Conservation (phyloP, 169 alveolate species). For the Eimeria brunetti region DNA sequence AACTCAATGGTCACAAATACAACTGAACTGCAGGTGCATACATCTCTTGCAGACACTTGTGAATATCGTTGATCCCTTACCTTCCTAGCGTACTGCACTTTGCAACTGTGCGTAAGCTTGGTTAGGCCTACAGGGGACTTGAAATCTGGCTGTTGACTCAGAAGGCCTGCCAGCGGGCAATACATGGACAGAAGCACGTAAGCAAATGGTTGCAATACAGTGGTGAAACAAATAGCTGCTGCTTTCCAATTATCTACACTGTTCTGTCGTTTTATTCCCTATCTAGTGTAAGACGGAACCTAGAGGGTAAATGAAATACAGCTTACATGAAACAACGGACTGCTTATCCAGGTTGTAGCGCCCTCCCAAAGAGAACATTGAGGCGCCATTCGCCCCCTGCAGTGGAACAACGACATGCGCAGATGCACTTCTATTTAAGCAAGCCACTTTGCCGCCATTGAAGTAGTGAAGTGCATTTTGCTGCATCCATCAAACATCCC, state of each 20-base stretch:
- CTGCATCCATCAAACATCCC: too few relatives aligned
- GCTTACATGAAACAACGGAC: conserved; percentile 86
- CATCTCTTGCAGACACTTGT: too few relatives aligned
- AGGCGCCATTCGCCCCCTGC: conserved; percentile 90
- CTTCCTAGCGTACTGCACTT: conserved; percentile 78
- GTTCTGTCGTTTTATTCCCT: background rate
- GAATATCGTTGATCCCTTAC: background rate
- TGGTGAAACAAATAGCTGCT: too few relatives aligned
- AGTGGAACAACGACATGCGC: background rate
- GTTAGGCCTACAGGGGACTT: conserved; percentile 81
- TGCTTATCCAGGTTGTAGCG: conserved; percentile 85
- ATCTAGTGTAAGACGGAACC: background rate
- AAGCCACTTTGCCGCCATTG: background rate
- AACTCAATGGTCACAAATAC: background rate
- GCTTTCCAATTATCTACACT: too few relatives aligned
- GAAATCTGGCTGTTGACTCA: conserved; percentile 86
- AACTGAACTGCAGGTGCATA: background rate
- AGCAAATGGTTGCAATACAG: background rate
- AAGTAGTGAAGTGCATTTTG: background rate
- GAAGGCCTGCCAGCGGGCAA: conserved; percentile 56
- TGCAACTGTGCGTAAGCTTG: conserved; percentile 61
- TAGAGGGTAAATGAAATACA: background rate
- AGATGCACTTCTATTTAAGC: background rate
- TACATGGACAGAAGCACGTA: background rate
- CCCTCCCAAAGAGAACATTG: conserved; percentile 92